Conservation (phyloP, 2,329 filamentous ascomycete genomes). For the Diaporthe ilicicola region DNA sequence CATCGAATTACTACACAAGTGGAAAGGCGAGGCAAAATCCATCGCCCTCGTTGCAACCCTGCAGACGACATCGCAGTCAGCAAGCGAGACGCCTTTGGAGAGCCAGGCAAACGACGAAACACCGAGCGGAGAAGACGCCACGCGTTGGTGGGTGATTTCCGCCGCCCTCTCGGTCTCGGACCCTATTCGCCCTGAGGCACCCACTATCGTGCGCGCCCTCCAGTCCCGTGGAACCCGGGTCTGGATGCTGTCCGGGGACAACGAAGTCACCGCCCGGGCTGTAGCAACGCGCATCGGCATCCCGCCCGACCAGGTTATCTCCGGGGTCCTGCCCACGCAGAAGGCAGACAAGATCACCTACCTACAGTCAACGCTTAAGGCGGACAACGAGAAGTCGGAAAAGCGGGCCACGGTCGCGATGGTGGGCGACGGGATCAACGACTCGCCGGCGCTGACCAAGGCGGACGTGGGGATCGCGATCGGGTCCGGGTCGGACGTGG, state of each 20-base stretch:
- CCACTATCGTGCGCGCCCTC: conserved; percentile 70
- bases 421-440: conserved; percentile 91
- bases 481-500: conserved; percentile 84
- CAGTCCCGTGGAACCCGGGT: conserved; percentile 73
- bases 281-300: conserved; percentile 83
- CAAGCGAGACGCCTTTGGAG: not conserved
- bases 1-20: conserved; percentile 53
- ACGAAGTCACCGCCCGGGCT: conserved; percentile 81
- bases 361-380: conserved; percentile 63
- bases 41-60: conserved; percentile 66
- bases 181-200: conserved; percentile 78
- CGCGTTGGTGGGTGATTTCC: conserved; percentile 58
- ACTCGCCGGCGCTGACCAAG: conserved; percentile 80
- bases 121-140: not conserved
- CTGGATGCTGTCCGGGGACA: conserved; percentile 95
- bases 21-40: conserved; percentile 72
- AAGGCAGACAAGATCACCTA: conserved; percentile 78
- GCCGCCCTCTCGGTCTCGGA: conserved; percentile 82
- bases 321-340: conserved; percentile 84
- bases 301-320: conserved; percentile 76
- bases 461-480: conserved; percentile 88
- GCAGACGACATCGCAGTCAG: conserved; percentile 25
- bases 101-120: not conserved
- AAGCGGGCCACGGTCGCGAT: conserved; percentile 73
- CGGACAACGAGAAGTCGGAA: conserved; percentile 39